Percentiles rank a stretch among this genome's conserved stretches.
Evolutionary conservation across 768 basidiomycete genomes (phyloP).

Genomic region (Russula ochroleuca): DNA sequence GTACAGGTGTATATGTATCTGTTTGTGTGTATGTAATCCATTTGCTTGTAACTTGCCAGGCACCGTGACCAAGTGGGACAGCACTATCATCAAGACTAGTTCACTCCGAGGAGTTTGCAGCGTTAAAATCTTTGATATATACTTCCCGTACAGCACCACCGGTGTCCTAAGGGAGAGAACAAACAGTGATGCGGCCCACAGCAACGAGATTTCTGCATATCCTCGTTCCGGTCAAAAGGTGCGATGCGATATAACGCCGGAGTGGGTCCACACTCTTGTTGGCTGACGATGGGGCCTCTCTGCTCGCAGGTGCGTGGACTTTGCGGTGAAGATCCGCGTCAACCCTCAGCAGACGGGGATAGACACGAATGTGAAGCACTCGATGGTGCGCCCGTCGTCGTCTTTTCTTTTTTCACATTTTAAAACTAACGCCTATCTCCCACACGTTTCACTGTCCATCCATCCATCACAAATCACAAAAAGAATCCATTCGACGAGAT

Average conservation of each 20-base stretch:
- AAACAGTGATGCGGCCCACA: constrained; percentile 63
- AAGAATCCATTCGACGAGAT: constrained; percentile 99
- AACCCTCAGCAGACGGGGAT: constrained; percentile 93
- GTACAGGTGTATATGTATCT: neutral
- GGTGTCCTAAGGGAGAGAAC: neutral
- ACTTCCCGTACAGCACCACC: neutral
- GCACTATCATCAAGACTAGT: neutral
- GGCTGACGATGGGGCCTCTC: neutral
- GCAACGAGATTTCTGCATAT: constrained; percentile 73
- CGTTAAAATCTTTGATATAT: no score
- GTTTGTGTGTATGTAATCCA: neutral
- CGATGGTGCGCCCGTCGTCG: constrained; percentile 68
- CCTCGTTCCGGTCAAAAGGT: constrained; percentile 93
- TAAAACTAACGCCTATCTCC: neutral
- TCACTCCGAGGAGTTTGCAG: neutral
- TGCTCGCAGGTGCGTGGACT: constrained; percentile 79
- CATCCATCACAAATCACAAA: neutral
- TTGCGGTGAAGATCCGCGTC: constrained; percentile 97
- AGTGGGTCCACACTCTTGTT: neutral
- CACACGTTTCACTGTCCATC: constrained; percentile 1
- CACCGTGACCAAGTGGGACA: neutral
- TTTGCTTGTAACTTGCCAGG: neutral
- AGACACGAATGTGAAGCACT: constrained; percentile 97
- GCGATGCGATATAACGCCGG: constrained; percentile 21
- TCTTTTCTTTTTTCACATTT: neutral